These are phyloP conservation scores for Trichosanthes truncata DNA, from an alignment of 306 rosid genomes.

Conservation along the genomic window DNA sequence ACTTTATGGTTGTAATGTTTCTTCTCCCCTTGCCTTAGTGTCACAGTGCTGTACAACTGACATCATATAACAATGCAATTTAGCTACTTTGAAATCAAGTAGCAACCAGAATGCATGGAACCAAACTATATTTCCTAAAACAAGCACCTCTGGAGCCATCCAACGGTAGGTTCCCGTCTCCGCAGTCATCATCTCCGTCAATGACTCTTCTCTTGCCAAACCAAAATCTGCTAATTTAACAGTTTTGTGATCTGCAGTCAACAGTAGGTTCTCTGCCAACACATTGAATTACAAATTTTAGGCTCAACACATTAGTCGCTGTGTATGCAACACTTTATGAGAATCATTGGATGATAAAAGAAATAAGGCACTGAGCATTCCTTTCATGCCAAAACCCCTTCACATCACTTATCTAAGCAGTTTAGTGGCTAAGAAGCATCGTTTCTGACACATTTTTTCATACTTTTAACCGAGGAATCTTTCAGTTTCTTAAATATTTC, in stretches of 20 bases:
- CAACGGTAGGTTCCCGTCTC: conserved; percentile 97
- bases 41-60: conserved; percentile 90
- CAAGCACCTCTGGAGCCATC: conserved; percentile 94
- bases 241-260: conserved; percentile 68
- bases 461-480: background rate
- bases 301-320: background rate
- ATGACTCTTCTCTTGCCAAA: conserved; percentile 86
- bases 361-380: background rate
- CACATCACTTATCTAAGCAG: background rate
- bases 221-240: conserved; percentile 95
- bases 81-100: background rate
- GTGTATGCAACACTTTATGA: background rate
- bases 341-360: background rate
- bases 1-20: conserved; percentile 96
- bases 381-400: background rate
- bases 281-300: background rate
- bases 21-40: conserved; percentile 91
- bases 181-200: conserved; percentile 96
- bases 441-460: background rate
- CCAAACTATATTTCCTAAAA: conserved; percentile 4
- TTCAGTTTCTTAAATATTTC: background rate
- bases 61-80: conserved; percentile 20
- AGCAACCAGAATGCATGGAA: conserved; percentile 4
- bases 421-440: background rate
- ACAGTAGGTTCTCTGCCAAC: conserved; percentile 73